A percentile compares a stretch with the other conserved stretches of the same genome.
Conservation (phyloP, 2,329 filamentous ascomycete species). For the Trichoderma lentiforme region DNA sequence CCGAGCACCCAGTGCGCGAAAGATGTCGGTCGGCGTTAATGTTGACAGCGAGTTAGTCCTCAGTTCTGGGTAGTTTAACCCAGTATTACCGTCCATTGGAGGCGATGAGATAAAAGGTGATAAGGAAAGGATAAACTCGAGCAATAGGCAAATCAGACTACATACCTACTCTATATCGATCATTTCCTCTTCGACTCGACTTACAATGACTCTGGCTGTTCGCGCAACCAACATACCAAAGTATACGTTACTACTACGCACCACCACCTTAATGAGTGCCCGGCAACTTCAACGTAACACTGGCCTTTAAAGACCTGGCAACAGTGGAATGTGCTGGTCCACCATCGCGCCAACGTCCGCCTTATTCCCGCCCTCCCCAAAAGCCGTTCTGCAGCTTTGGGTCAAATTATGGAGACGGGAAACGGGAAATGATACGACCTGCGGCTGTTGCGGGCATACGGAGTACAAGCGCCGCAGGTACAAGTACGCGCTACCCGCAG, state of each 20-base stretch:
- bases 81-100: background rate
- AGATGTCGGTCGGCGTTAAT: background rate
- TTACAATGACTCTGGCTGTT: background rate
- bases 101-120: background rate
- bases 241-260: background rate
- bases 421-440: constrained; percentile 5
- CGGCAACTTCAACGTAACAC: background rate
- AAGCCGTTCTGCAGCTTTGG: constrained; percentile 10
- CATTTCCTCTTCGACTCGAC: background rate
- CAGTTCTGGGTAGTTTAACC: background rate
- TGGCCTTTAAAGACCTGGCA: background rate
- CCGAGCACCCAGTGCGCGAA: background rate
- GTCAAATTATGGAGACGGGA: background rate
- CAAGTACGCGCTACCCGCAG: background rate
- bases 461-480: constrained; percentile 6
- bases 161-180: background rate
- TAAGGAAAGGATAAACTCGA: background rate
- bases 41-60: background rate
- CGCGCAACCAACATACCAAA: background rate
- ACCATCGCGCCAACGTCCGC: background rate
- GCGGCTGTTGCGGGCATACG: constrained; percentile 10
- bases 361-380: background rate
- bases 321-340: background rate
- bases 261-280: background rate
- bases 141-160: background rate